Base-by-base conservation (phyloP, 208 protist species). In the Angomonas deanei region DNA sequence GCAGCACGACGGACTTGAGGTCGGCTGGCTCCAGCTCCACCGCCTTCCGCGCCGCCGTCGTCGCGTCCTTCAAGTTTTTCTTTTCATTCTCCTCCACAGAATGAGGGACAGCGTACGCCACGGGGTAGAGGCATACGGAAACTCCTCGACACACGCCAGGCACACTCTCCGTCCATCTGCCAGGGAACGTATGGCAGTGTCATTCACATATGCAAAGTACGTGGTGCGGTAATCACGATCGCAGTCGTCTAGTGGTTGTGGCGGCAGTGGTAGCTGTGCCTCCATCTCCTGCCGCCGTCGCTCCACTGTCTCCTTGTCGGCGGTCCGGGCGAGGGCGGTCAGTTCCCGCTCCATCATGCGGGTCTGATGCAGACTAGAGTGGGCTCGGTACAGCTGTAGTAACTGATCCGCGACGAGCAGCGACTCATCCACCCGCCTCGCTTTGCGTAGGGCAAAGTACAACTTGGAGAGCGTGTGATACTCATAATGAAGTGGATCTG, bases 81-180 rank as follows among this genome's bases (percentile, higher is more conserved):
- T 79, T 66, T 0, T 74, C 71, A 66, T 86, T 70, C 55, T 82
- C 83, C 34, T 74, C 76, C 90, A 78, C 26, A 93, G 65, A 30
- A 93, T 50, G 31, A 90, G 67, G 10, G 80, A 72, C 28, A 90
- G 62, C 30, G 69, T 83, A 62, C 86, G 71, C 86, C 82, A 90
- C 57, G 86, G 86, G 48, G 57, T 62, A 26, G 86, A 69, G 21
- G 64, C 65, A 11, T 47, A n/a, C 11, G 86, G 86, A 49, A 82
- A 86, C 64, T 89, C 82, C 38, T 82, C 71, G 61, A 93, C 81
- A 11, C 76, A 82, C 50, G 72, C 63, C 50, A 90, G 64, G 47
- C 82, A 89, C 38, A 92, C 72, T 13, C 63, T 66, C 46, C 80
- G 74, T n/a, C 74, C 82, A 21, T 77, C 61, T 28, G 47, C 56